Evolutionary conservation across 164 flowering plant species (phyloP).

Genomic region (Litsea cubeba): DNA sequence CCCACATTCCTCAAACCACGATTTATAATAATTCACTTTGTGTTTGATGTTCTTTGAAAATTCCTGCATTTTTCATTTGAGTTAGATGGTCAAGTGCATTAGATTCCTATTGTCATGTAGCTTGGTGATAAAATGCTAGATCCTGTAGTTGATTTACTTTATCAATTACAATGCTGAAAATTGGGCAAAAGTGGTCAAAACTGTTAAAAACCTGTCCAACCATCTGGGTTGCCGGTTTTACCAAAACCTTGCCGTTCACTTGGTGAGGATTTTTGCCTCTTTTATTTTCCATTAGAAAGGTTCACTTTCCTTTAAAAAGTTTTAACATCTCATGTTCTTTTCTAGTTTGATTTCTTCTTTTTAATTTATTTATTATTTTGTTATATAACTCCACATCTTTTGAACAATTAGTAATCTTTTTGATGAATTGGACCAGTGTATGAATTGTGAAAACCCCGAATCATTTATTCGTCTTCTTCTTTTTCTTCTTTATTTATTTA

Average conservation of each 20-base stretch:
- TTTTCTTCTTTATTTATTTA: no score
- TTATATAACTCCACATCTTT: no score
- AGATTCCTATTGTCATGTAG: background rate
- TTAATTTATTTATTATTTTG: no score
- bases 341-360: no score
- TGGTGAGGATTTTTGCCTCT: background rate
- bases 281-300: background rate
- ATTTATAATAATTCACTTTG: no score
- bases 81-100: background rate
- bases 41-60: background rate
- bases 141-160: background rate
- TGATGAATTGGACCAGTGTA: no score
- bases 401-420: no score
- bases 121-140: background rate
- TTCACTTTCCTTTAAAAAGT: background rate
- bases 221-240: no score
- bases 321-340: no score
- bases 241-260: background rate
- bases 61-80: background rate
- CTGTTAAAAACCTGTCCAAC: background rate
- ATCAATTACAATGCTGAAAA: no score
- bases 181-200: background rate
- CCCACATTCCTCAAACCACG: background rate
- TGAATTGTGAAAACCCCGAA: no score
- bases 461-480: no score